Conservation (phyloP, 2,329 filamentous ascomycete genomes). For the Sporothrix curviconia region DNA sequence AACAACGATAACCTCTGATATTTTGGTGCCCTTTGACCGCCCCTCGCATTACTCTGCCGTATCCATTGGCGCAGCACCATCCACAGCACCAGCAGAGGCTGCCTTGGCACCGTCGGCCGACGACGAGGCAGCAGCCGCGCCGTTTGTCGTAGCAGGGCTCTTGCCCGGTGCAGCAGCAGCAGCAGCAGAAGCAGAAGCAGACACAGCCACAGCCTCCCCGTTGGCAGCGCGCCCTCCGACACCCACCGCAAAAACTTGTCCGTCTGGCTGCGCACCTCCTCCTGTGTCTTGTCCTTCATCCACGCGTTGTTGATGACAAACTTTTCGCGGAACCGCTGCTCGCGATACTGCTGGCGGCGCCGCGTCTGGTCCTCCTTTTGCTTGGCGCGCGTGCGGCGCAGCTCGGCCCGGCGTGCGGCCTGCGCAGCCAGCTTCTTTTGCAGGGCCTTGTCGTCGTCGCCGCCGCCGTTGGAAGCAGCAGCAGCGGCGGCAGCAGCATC, state of each 20-base stretch:
- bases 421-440: conserved; percentile 4
- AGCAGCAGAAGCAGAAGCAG: not conserved
- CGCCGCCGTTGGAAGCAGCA: not conserved
- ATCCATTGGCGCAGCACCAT: conserved; percentile 8
- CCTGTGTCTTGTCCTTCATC: conserved; percentile 71
- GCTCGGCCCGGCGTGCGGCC: conserved; percentile 12
- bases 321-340: conserved; percentile 62
- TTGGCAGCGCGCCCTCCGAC: conserved; percentile 35
- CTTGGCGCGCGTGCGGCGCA: conserved; percentile 31
- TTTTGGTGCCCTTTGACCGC: not conserved
- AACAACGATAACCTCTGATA: not conserved
- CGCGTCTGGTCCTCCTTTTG: conserved; percentile 39
- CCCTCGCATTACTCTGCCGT: conserved; percentile 7
- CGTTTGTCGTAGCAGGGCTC: too few species aligned
- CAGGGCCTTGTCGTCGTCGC: not conserved
- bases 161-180: too few species aligned
- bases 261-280: conserved; percentile 68
- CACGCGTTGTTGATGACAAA: conserved; percentile 75
- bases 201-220: not conserved
- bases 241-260: conserved; percentile 53
- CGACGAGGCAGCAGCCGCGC: not conserved
- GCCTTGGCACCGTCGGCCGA: not conserved
- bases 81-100: not conserved
- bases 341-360: conserved; percentile 31
- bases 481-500: not conserved